Evolutionary conservation across 2,329 filamentous ascomycete species (phyloP).

Genomic region (Domatiomyces globalis): DNA sequence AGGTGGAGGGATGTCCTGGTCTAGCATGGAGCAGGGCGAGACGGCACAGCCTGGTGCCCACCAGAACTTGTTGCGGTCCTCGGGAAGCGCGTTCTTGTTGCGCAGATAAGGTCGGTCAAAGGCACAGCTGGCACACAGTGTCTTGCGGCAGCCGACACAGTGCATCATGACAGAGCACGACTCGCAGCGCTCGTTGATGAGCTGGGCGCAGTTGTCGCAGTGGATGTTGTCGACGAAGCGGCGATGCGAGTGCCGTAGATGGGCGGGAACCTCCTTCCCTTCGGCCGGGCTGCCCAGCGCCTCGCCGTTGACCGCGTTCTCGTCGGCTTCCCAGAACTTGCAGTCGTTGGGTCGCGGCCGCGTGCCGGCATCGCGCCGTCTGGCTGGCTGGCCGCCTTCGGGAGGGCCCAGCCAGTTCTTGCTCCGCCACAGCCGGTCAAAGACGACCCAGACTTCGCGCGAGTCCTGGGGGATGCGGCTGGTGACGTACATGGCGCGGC

Average conservation of each 20-base stretch:
- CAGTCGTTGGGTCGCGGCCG: conserved; percentile 23
- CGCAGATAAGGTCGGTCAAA: conserved; percentile 39
- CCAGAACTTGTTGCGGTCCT: conserved; percentile 34
- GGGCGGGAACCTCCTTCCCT: conserved; percentile 40
- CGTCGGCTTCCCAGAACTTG: conserved; percentile 42
- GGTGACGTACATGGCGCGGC: conserved; percentile 42
- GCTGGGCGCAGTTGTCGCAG: conserved; percentile 40
- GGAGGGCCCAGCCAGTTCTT: conserved; percentile 43
- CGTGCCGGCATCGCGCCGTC: conserved; percentile 7
- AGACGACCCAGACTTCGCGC: conserved; percentile 48
- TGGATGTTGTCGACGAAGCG: conserved; percentile 40
- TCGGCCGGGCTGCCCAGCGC: conserved; percentile 36
- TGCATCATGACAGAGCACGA: conserved; percentile 49
- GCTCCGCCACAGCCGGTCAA: conserved; percentile 45
- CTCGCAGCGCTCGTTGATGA: conserved; percentile 43
- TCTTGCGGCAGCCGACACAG: conserved; percentile 46
- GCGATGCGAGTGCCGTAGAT: conserved; percentile 39
- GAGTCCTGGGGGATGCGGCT: conserved; percentile 41
- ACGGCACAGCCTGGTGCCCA: conserved; percentile 43
- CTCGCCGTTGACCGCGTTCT: conserved; percentile 42
- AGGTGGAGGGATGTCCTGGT: conserved; percentile 22
- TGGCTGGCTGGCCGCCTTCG: conserved; percentile 11
- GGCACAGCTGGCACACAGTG: conserved; percentile 45
- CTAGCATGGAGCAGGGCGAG: conserved; percentile 46
- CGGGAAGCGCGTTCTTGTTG: conserved; percentile 22